These are phyloP conservation scores for Phialophora macrospora DNA, from an alignment of 2,329 filamentous ascomycete species.

Conservation along the genomic window DNA sequence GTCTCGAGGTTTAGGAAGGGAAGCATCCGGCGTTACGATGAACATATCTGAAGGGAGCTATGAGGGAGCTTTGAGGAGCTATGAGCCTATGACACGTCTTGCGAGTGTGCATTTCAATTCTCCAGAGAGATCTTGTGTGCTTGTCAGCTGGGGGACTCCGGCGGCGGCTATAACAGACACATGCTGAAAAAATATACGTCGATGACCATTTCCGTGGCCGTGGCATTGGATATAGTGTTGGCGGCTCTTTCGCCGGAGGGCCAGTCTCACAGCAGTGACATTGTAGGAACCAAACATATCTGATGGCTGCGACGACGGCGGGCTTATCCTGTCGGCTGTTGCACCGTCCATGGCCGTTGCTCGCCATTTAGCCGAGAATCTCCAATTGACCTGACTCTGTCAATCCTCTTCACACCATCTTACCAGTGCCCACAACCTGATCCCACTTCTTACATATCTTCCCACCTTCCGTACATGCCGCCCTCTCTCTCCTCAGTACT, in stretches of 20 bases:
- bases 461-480: constrained; percentile 17
- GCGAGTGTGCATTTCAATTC: constrained; percentile 4
- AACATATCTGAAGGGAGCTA: constrained; percentile 4
- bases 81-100: constrained; percentile 14
- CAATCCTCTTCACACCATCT: constrained; percentile 2
- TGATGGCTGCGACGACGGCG: not conserved
- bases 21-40: constrained; percentile 8
- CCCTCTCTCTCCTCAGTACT: not conserved
- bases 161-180: not conserved
- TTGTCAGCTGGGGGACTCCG: not conserved
- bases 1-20: not conserved
- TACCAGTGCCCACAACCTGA: not conserved
- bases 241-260: not conserved
- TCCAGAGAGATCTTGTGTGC: not conserved
- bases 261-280: not conserved
- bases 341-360: constrained; percentile 8
- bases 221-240: constrained; percentile 17
- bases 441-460: not conserved
- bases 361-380: constrained; percentile 10
- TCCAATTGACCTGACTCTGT: constrained; percentile 1
- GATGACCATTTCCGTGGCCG: constrained; percentile 10
- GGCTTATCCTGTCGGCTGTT: not conserved
- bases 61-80: constrained; percentile 4
- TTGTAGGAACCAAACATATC: constrained; percentile 6
- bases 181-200: constrained; percentile 2